Conservation (phyloP, 2,329 filamentous ascomycete genomes). For the Ophiocordyceps camponoti-leonardi region DNA sequence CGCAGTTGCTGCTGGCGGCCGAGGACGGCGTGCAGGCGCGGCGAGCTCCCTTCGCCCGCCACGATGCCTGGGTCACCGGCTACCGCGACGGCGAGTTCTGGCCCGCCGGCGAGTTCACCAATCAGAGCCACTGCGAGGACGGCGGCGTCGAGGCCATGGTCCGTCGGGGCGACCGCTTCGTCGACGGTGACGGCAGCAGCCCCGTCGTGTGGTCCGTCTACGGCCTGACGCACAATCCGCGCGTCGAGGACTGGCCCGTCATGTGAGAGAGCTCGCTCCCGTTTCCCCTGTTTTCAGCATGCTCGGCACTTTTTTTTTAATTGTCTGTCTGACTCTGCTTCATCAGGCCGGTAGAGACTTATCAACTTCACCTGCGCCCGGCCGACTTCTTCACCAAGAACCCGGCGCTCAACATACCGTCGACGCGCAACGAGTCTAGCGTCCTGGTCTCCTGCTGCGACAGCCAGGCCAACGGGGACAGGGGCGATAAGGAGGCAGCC, state of each 20-base stretch:
- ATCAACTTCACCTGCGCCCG: constrained; percentile 26
- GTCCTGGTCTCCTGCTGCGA: constrained; percentile 20
- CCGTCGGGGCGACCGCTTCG: constrained; percentile 25
- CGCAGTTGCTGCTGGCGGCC: constrained; percentile 22
- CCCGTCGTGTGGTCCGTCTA: constrained; percentile 40
- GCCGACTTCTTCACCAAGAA: constrained; percentile 31
- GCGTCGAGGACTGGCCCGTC: constrained; percentile 51
- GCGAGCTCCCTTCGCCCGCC: constrained; percentile 23
- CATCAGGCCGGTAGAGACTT: constrained; percentile 33
- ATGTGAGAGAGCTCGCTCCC: constrained; percentile 33
- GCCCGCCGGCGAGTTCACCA: constrained; percentile 24
- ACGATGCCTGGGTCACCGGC: constrained; percentile 28
- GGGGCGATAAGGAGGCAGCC: constrained; percentile 2
- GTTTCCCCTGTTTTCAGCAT: too few relatives aligned
- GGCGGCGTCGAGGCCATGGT: constrained; percentile 21
- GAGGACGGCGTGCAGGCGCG: constrained; percentile 20
- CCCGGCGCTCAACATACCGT: constrained; percentile 27
- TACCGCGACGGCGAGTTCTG: constrained; percentile 26
- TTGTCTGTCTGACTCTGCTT: too few relatives aligned
- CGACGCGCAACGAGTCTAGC: constrained; percentile 19
- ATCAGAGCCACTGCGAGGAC: constrained; percentile 20
- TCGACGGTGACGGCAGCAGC: constrained; percentile 27
- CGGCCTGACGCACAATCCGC: constrained; percentile 46
- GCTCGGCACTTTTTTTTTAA: too few relatives aligned
- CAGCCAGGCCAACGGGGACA: constrained; percentile 1